Percentiles rank a stretch among this genome's conserved stretches.
Evolutionary conservation across 225 moss, liverwort and hornwort genomes (phyloP).

Genomic region (Marchantia polymorpha): DNA sequence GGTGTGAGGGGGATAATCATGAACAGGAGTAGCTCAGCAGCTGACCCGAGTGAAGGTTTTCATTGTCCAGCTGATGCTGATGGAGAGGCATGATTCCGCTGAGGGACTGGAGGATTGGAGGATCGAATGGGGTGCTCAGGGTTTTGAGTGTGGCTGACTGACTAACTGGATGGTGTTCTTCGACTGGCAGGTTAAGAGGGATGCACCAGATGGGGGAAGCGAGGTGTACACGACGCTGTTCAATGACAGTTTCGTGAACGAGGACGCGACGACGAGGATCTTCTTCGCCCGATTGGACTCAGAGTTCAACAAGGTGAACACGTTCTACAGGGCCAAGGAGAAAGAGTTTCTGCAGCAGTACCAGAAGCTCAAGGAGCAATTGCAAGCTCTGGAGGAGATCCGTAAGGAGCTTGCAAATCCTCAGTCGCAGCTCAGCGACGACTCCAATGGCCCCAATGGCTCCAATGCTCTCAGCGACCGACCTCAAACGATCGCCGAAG

Average conservation of each 20-base stretch:
- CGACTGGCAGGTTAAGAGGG: background rate
- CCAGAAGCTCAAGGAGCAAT: constrained; percentile 48
- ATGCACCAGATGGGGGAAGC: background rate
- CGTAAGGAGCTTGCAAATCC: background rate
- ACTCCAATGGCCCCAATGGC: background rate
- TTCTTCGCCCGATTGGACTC: constrained; percentile 58
- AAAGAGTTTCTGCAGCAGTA: constrained; percentile 55
- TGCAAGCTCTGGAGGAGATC: constrained; percentile 19
- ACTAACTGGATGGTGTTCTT: background rate
- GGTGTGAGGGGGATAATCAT: background rate
- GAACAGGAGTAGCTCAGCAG: background rate
- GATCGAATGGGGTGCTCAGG: too few species aligned
- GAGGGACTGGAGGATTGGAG: too few species aligned
- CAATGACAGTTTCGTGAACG: background rate
- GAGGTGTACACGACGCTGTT: background rate
- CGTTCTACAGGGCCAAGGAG: constrained; percentile 58
- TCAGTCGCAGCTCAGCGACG: background rate
- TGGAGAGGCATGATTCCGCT: background rate
- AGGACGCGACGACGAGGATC: background rate
- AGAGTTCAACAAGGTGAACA: constrained; percentile 64
- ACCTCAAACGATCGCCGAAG: constrained; percentile 9
- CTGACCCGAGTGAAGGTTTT: background rate
- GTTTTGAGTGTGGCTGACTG: background rate
- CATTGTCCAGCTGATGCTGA: background rate
- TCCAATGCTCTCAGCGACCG: too few species aligned